Evolutionary conservation across 2,329 filamentous ascomycete genomes (phyloP), one percentile per base, ranked within the genome.

Genomic region (Thielaviopsis punctulata): DNA sequence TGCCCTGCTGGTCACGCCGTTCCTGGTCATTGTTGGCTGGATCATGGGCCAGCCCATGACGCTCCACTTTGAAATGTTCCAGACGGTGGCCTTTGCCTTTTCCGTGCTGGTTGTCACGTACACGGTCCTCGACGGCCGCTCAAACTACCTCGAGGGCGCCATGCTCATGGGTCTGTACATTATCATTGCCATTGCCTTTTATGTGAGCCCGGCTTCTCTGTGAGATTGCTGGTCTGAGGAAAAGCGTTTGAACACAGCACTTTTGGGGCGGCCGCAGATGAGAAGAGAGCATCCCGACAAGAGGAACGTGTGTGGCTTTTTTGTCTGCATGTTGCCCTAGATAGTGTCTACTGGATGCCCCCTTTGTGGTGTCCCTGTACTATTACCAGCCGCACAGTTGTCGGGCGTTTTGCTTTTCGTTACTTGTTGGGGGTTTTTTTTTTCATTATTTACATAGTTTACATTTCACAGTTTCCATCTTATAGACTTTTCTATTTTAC

Each of bases 31-130:
- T 57, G 72, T 89, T 36, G 85, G 84, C 56, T 90, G 85, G 85
- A 80, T 84, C 58, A 78, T 86, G 65, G 73, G 74, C 51, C 69
- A 78, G 57, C 74, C 78, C 22, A 87, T 88, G 84, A 83, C 82
- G 6, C 72, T 90, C 43, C 82, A 84, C 62, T 92, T 92, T 62
- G 82, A 89, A 68, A 84, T 87, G 48, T 94, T 93, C 65, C 86
- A 93, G 73, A 93, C 86, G 0, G 80, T 88, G 41, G 77, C 82
- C 1, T 88, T 88, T 64, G 84, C 83, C 53, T 72, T 88, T 51
- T 84, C 81, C 9, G 82, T 85, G 2, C 66, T 88, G 43, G 82
- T 88, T 27, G 83, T 87, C 30, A 85, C 77, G 53, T 88, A 79
- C 65, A 84, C 76, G 2, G 82, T 89, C 44, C 81, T 86, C 62